Base-by-base conservation (phyloP, 331 rosid species). In the Saraca asoca region DNA sequence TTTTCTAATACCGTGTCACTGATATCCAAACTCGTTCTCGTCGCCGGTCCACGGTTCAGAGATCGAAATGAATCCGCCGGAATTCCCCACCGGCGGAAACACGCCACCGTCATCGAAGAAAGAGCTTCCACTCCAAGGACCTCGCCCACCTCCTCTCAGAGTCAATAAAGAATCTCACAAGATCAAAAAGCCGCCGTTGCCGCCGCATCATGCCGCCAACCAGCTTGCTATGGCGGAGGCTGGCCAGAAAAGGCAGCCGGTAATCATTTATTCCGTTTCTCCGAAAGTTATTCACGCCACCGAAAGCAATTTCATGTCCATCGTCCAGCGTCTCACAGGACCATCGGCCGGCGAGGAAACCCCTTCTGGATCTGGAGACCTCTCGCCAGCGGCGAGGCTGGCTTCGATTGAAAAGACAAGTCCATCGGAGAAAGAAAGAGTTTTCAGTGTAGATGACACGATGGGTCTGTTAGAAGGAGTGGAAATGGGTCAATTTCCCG, bases 241-340 rank as follows among this genome's bases (percentile, higher is more conserved):
- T 9, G 51, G 75, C 5, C 82, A 76, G 51, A 75, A 58, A n/a
- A 77, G 77, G 5, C 70, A 89, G 56, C 97, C 97, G 0, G 58
- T 90, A 13, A 87, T 93, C 14, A 93, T 93, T 74, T 90, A 93
- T 86, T 70, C 89, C 42, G 88, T 93, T 3, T 90, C 98, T 38
- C 98, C 98, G 1, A 87, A 86, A 77, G 90, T 80, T 57, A 77
- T 85, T 73, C 90, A 86, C 61, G 71, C 87, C 57, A 19, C 82
- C 5, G 91, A 53, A 64, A 66, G 13, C 49, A 81, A 93, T 43
- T 93, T 93, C 87, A 90, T 84, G 97, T 79, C 93, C 77, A 56
- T 83, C 6, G 96, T 93, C 18, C 98, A 93, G 76, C 90, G 97
- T 37, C 98, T 93, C 58, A 93, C 98, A 12, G 98, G 98, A 3